These are phyloP conservation scores for Irpex sp. DNA, from an alignment of 1,284 basidiomycete genomes.

Conservation along the genomic window DNA sequence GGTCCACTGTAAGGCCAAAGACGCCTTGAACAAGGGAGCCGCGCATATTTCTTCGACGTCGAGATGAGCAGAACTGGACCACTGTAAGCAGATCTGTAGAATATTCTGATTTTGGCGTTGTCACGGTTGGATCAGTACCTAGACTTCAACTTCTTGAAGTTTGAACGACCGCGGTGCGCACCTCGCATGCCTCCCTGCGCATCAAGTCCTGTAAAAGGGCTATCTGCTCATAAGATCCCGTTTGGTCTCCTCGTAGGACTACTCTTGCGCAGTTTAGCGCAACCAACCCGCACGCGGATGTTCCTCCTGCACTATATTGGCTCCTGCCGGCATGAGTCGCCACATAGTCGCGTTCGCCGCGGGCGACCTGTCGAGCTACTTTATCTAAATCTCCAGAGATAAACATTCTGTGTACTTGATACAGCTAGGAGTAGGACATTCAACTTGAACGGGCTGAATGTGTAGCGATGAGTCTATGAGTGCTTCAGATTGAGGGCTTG, in stretches of 20 bases:
- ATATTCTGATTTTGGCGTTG: constrained; percentile 15
- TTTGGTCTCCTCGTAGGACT: constrained; percentile 35
- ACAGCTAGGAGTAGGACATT: too few relatives aligned
- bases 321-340: constrained; percentile 21
- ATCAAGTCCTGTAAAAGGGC: constrained; percentile 25
- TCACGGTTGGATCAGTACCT: neutral
- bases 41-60: constrained; percentile 46
- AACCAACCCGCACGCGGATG: constrained; percentile 41
- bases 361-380: neutral
- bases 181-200: constrained; percentile 36
- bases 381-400: neutral
- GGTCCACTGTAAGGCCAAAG: constrained; percentile 34
- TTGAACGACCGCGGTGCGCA: constrained; percentile 12
- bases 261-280: constrained; percentile 58
- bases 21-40: constrained; percentile 32
- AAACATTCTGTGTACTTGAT: too few relatives aligned
- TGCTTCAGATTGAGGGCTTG: too few relatives aligned
- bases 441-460: too few relatives aligned
- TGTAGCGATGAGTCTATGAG: too few relatives aligned
- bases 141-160: neutral
- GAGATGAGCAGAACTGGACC: constrained; percentile 50
- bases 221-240: constrained; percentile 20
- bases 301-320: constrained; percentile 10
- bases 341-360: constrained; percentile 11
- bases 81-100: constrained; percentile 26